phyloP scores from a whole-genome alignment of 768 basidiomycete species.

The Porphyrellus cyaneotinctus region DNA sequence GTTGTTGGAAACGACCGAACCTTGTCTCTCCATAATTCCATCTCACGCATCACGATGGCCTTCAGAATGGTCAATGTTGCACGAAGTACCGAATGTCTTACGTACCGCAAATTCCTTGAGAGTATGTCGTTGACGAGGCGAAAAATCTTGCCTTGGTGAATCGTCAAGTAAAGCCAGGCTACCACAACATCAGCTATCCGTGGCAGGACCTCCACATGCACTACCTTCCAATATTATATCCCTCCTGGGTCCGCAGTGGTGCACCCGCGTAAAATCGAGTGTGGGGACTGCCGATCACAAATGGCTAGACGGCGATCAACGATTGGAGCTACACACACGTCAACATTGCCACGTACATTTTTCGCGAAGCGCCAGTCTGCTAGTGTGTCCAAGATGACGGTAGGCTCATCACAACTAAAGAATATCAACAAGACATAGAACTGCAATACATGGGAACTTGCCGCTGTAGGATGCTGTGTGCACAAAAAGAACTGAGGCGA shows the following conservation, averaged over 20 bases:
- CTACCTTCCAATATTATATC: constrained; percentile 83
- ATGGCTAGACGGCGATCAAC: constrained; percentile 45
- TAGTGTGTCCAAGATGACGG: constrained; percentile 74
- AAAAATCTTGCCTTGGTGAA: constrained; percentile 76
- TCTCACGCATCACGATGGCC: constrained; percentile 90
- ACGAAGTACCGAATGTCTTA: background rate
- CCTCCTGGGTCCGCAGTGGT: constrained; percentile 83
- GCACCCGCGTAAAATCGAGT: constrained; percentile 92
- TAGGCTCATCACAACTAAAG: constrained; percentile 76
- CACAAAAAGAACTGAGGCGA: constrained; percentile 72
- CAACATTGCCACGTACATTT: constrained; percentile 51
- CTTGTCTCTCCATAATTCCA: constrained; percentile 96
- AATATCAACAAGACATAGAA: constrained; percentile 2
- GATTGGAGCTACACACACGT: background rate
- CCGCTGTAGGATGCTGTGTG: constrained; percentile 79
- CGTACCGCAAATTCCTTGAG: constrained; percentile 86
- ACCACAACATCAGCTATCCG: constrained; percentile 3
- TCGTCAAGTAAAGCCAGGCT: constrained; percentile 85
- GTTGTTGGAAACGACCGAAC: constrained; percentile 33
- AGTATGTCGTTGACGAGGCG: constrained; percentile 84
- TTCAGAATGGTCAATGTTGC: constrained; percentile 15
- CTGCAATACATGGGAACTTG: constrained; percentile 22
- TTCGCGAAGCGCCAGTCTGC: constrained; percentile 86
- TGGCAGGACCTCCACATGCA: constrained; percentile 18
- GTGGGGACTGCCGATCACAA: constrained; percentile 60